These are phyloP conservation scores for Aspergillus aculeatinus DNA, from an alignment of 2,329 filamentous ascomycete species.

Conservation along the genomic window DNA sequence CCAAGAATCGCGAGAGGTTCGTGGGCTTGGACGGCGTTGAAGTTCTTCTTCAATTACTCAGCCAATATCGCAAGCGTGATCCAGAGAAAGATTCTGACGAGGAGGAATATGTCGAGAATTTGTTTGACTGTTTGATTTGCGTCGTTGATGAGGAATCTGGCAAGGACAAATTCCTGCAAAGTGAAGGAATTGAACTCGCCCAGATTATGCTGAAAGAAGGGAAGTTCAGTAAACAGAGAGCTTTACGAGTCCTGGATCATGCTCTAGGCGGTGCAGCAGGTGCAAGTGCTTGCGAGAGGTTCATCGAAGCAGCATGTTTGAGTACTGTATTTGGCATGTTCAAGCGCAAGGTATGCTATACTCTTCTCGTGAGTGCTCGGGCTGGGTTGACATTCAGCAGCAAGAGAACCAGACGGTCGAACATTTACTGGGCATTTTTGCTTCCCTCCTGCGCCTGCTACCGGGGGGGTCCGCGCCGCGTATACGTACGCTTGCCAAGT, in stretches of 20 bases:
- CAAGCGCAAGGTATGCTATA: constrained; percentile 64
- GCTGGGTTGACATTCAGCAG: constrained; percentile 34
- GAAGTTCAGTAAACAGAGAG: constrained; percentile 75
- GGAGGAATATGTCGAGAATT: constrained; percentile 91
- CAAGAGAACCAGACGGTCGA: constrained; percentile 67
- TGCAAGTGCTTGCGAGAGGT: constrained; percentile 65
- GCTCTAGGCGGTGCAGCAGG: constrained; percentile 63
- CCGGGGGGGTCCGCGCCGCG: constrained; percentile 74
- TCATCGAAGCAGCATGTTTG: constrained; percentile 81
- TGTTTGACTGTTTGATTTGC: constrained; percentile 84
- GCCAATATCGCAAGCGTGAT: constrained; percentile 80
- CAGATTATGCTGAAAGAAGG: constrained; percentile 90
- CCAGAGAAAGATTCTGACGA: constrained; percentile 83
- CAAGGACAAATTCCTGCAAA: constrained; percentile 79
- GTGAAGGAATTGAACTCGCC: constrained; percentile 86
- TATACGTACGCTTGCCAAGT: constrained; percentile 86
- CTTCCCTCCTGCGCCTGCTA: constrained; percentile 74
- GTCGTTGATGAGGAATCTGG: constrained; percentile 72
- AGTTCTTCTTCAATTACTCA: constrained; percentile 74
- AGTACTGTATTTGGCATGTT: constrained; percentile 84
- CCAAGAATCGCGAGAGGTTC: constrained; percentile 63
- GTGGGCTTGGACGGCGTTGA: constrained; percentile 72
- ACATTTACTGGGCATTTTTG: constrained; percentile 81
- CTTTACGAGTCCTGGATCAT: constrained; percentile 81
- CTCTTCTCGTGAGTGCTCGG: neutral